Percentiles rank a stretch among this genome's conserved stretches.
These are phyloP conservation scores for Penicillium simplicissimum DNA, from an alignment of 495 filamentous ascomycete species.

Conservation along the genomic window DNA sequence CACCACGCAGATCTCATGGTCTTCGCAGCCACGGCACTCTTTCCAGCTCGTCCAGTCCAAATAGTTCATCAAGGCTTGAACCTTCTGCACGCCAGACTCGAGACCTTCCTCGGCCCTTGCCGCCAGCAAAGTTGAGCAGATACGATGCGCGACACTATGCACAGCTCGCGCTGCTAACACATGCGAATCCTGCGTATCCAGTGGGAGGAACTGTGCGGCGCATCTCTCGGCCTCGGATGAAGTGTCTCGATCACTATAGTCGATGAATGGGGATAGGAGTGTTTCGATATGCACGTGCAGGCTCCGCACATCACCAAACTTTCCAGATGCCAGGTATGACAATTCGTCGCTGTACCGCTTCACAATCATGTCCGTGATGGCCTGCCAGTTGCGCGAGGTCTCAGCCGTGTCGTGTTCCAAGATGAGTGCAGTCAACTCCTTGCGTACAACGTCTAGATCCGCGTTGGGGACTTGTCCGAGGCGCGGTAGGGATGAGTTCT, in stretches of 20 bases:
- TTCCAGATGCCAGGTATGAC: slow-evolving; percentile 45
- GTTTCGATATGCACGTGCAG: slow-evolving; percentile 48
- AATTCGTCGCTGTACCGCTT: slow-evolving; percentile 56
- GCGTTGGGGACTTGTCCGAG: slow-evolving; percentile 36
- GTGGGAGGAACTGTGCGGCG: slow-evolving; percentile 47
- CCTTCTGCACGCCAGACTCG: slow-evolving; percentile 21
- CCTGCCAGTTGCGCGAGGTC: slow-evolving; percentile 57
- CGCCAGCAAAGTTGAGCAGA: slow-evolving; percentile 53
- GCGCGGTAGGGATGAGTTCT: slow-evolving; percentile 44
- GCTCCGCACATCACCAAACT: slow-evolving; percentile 31
- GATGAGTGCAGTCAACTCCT: slow-evolving; percentile 44
- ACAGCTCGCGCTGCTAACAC: slow-evolving; percentile 43
- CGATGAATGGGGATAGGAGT: slow-evolving; percentile 52
- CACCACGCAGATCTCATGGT: slow-evolving; percentile 64
- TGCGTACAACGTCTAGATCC: slow-evolving; percentile 43
- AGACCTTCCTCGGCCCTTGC: slow-evolving; percentile 35
- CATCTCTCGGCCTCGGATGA: slow-evolving; percentile 48
- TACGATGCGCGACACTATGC: slow-evolving; percentile 42
- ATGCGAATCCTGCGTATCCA: slow-evolving; percentile 8
- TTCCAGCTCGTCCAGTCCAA: slow-evolving; percentile 65
- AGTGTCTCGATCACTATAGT: slow-evolving; percentile 41
- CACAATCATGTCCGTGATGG: slow-evolving; percentile 60
- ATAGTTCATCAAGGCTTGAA: slow-evolving; percentile 47
- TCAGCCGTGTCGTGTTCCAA: slow-evolving; percentile 21
- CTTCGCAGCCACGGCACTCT: slow-evolving; percentile 53